Conservation (phyloP, 768 basidiomycete genomes). For the Sarcodon sp. region DNA sequence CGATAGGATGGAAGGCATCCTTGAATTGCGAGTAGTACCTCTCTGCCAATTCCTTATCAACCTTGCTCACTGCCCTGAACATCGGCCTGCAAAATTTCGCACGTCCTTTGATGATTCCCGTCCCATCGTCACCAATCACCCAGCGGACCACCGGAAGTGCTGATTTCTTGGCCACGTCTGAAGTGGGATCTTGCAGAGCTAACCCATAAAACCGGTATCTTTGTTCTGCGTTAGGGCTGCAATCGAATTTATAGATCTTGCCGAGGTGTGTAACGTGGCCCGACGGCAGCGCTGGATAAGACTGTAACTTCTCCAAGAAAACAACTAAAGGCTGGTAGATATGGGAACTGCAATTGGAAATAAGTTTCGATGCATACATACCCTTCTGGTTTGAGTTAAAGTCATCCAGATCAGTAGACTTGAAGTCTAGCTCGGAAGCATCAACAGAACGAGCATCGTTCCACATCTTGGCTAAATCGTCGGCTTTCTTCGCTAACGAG, state of each 20-base stretch:
- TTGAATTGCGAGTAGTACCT: constrained; percentile 33
- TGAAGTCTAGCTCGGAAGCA: constrained; percentile 38
- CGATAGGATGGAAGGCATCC: constrained; percentile 63
- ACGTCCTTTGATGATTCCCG: constrained; percentile 55
- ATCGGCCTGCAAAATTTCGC: constrained; percentile 80
- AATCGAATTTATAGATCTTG: constrained; percentile 30
- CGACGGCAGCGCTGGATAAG: constrained; percentile 46
- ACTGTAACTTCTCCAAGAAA: constrained; percentile 71
- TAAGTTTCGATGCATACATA: constrained; percentile 16
- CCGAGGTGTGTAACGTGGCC: constrained; percentile 50
- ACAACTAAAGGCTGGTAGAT: constrained; percentile 34
- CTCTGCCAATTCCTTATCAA: constrained; percentile 39
- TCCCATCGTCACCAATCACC: constrained; percentile 50
- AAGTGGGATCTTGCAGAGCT: constrained; percentile 38
- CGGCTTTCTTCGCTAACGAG: constrained; percentile 56
- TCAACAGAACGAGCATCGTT: constrained; percentile 43
- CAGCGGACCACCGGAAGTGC: constrained; percentile 46
- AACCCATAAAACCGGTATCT: constrained; percentile 69
- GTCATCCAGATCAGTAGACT: constrained; percentile 38
- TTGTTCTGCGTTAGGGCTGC: constrained; percentile 65
- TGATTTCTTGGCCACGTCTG: constrained; percentile 35
- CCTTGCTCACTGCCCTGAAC: constrained; percentile 40
- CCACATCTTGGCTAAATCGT: constrained; percentile 65
- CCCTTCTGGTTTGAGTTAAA: constrained; percentile 74
- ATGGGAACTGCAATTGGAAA: neutral